Percentiles rank a stretch among this genome's conserved stretches.
Conservation (phyloP, 495 filamentous ascomycete genomes). For the Aspergillus cavernicola region DNA sequence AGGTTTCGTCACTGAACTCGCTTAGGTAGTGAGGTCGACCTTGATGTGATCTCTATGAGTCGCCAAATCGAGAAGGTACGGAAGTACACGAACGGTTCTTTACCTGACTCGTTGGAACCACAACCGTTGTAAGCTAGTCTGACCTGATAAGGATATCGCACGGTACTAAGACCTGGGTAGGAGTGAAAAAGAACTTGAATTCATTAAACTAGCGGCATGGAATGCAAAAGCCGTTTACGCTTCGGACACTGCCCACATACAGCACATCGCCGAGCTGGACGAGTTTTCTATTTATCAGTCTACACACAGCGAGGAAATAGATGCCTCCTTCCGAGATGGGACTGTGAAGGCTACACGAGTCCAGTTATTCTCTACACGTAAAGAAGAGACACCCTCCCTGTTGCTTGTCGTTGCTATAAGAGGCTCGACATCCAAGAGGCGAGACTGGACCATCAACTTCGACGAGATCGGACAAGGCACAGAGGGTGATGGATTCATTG, state of each 20-base stretch:
- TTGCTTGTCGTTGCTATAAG: conserved; percentile 8
- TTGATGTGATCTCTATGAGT: conserved; percentile 11
- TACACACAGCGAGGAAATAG: not conserved
- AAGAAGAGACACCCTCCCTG: not conserved
- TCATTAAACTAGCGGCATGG: conserved; percentile 4
- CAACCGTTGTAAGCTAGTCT: not conserved
- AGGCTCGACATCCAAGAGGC: conserved; percentile 8
- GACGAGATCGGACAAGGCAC: conserved; percentile 6
- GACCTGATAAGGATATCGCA: too few relatives aligned
- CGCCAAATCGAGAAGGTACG: conserved; percentile 7
- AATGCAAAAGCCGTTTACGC: conserved; percentile 4
- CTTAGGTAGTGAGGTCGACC: conserved; percentile 3
- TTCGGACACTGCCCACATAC: not conserved
- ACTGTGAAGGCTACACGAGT: conserved; percentile 7
- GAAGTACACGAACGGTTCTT: conserved; percentile 3
- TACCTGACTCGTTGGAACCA: not conserved
- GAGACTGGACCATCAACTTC: conserved; percentile 11
- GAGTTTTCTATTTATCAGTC: not conserved
- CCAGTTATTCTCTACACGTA: not conserved
- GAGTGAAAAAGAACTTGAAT: not conserved
- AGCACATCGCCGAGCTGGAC: not conserved
- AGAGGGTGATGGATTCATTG: conserved; percentile 5
- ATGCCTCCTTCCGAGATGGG: conserved; percentile 7
- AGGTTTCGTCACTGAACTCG: not conserved
- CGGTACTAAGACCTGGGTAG: not conserved